These are phyloP conservation scores for Colletotrichum karsti DNA, from an alignment of 2,329 filamentous ascomycete species.

Conservation along the genomic window DNA sequence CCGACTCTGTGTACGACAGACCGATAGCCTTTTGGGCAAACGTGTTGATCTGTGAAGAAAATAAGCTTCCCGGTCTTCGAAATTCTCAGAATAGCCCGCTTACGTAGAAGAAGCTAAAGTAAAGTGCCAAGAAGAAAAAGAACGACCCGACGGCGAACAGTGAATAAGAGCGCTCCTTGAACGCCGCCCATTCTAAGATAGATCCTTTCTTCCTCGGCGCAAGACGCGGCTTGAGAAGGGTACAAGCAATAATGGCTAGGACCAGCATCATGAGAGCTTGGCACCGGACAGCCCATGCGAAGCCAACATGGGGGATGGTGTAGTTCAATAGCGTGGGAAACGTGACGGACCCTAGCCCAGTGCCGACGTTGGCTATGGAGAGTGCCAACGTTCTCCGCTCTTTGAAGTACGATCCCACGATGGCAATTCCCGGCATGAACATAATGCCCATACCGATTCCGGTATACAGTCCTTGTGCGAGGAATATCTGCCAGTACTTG, in stretches of 20 bases:
- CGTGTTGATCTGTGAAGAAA: constrained; percentile 43
- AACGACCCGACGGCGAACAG: constrained; percentile 45
- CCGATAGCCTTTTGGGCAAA: constrained; percentile 50
- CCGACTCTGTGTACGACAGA: constrained; percentile 57
- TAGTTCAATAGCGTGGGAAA: constrained; percentile 67
- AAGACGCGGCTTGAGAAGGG: constrained; percentile 56
- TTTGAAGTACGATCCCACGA: constrained; percentile 68
- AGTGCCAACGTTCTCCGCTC: constrained; percentile 68
- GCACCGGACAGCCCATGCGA: constrained; percentile 70
- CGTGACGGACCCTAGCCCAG: constrained; percentile 68
- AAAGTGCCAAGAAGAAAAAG: constrained; percentile 56
- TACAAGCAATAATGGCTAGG: constrained; percentile 45
- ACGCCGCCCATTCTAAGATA: constrained; percentile 58
- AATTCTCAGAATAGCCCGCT: constrained; percentile 18
- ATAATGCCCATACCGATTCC: constrained; percentile 64
- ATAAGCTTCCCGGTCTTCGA: background rate
- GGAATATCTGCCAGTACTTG: constrained; percentile 56
- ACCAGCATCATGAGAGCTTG: constrained; percentile 68
- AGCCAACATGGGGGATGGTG: constrained; percentile 67
- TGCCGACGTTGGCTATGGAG: constrained; percentile 66
- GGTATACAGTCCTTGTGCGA: constrained; percentile 64
- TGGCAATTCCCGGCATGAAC: constrained; percentile 61
- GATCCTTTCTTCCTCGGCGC: constrained; percentile 58
- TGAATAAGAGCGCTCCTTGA: constrained; percentile 56
- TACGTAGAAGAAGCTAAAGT: constrained; percentile 58